A percentile compares a stretch with the other conserved stretches of the same genome.
Conservation (phyloP, 164 flowering plant genomes). For the Taxillus chinensis region DNA sequence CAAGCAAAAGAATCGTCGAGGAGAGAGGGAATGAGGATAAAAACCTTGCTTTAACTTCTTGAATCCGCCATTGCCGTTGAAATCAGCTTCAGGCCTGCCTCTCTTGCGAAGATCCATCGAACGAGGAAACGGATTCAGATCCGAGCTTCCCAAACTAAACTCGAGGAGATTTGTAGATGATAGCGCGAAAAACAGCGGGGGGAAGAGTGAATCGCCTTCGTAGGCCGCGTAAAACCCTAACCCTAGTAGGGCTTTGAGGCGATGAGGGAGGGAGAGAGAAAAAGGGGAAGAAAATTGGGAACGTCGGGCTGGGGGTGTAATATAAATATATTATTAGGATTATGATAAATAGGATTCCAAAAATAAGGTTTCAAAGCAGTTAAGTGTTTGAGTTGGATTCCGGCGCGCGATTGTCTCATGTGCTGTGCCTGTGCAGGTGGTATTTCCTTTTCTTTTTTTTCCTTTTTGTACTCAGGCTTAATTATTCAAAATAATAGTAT, state of each 20-base stretch:
- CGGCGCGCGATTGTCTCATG: not conserved
- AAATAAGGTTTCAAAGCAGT: not conserved
- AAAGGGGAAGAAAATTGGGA: not conserved
- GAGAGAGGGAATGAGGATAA: not conserved
- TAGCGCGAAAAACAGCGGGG: not conserved
- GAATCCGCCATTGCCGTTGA: constrained; percentile 24
- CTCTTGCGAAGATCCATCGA: constrained; percentile 34
- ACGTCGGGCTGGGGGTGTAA: not conserved
- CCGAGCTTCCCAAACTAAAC: not conserved
- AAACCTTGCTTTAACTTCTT: constrained; percentile 33
- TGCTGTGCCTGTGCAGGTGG: no score
- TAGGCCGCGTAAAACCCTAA: not conserved
- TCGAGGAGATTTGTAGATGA: not conserved
- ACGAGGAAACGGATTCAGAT: constrained; percentile 11
- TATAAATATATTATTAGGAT: not conserved
- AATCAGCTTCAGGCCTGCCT: constrained; percentile 18
- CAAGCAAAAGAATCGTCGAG: not conserved
- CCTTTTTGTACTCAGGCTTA: no score
- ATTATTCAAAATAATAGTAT: no score
- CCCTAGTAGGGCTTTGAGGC: constrained; percentile 2
- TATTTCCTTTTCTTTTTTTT: no score
- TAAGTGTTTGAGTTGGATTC: not conserved
- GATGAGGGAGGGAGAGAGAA: not conserved
- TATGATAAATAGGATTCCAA: not conserved
- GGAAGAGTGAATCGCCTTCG: not conserved